Conservation (phyloP, 805 yeast species). For the Phaffomyces opuntiae region DNA sequence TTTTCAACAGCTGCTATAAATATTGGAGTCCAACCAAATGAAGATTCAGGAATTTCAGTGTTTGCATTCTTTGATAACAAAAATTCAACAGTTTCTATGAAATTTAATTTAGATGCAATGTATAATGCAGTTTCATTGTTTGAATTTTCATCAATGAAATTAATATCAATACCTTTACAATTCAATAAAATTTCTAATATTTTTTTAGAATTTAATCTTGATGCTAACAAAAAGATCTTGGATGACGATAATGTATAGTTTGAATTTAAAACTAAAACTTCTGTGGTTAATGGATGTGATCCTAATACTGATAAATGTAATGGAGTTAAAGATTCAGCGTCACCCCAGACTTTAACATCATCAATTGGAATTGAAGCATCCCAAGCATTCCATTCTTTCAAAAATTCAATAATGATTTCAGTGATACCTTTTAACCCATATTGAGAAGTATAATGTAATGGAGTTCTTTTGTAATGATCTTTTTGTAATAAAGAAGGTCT, state of each 20-base stretch:
- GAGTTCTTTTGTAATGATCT: conserved; percentile 76
- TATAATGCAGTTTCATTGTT: conserved; percentile 78
- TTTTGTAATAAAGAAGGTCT: conserved; percentile 52
- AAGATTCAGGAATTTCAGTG: conserved; percentile 65
- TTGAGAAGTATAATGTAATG: conserved; percentile 85
- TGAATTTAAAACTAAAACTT: conserved; percentile 45
- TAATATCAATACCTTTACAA: conserved; percentile 53
- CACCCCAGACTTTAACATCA: conserved; percentile 53
- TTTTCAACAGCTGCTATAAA: conserved; percentile 91
- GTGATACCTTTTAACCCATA: conserved; percentile 70
- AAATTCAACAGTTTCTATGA: conserved; percentile 41
- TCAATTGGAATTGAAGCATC: conserved; percentile 46
- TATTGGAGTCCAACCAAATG: conserved; percentile 93
- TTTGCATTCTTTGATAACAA: conserved; percentile 58
- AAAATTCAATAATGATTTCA: conserved; percentile 44
- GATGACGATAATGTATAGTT: conserved; percentile 40
- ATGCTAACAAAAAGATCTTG: conserved; percentile 51
- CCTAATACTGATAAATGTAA: conserved; percentile 79
- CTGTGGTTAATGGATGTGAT: conserved; percentile 70
- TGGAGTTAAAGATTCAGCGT: conserved; percentile 71
- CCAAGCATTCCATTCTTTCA: conserved; percentile 56
- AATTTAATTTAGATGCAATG: conserved; percentile 64
- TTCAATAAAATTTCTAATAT: conserved; percentile 47
- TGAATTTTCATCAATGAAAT: conserved; percentile 48
- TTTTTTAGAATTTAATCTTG: conserved; percentile 51